Evolutionary conservation across 148 eudicot species (phyloP), one percentile per base, ranked within the genome.

Genomic region (Chenopodium album): DNA sequence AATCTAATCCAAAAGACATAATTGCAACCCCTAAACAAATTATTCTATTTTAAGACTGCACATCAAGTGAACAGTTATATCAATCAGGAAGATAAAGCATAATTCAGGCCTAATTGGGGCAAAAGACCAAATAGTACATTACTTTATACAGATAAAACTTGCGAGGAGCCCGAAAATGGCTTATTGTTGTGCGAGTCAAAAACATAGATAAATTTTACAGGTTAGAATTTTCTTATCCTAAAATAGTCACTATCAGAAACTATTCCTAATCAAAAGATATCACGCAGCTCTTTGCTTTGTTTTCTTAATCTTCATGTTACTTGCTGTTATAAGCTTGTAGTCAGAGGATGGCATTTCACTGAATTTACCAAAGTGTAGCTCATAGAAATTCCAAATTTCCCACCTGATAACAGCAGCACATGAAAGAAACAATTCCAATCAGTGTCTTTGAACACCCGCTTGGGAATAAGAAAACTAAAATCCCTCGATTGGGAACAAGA

Each of bases 361-460:
- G 47, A 85, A 78, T 76, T 86, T 88, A 47, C 92, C 92, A 83
- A 90, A 90, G 76, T 82, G 75, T 83, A 85, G 88, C 86, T 89
- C 95, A 31, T 94, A 94, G 82, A 94, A 94, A 37, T 81, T 85
- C 98, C 98, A 94, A 1, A 94, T 68, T 83, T 94, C 98, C 71
- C 84, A 89, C 97, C 97, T 93, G 89, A 19, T 68, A 23, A 82
- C 19, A 28, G 19, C 29, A 14, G 72, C 78, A 73, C 9, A 73
- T 37, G 47, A 22, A 11, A 17, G 65, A 52, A 50, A 11, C 14
- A 74, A 47, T 64, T 28, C 7, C 37, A 75, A 26, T 47, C 13
- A 63, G 10, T 37, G 46, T 73, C 46, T 71, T 26, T 46, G n/a
- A 64, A 50, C 74, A 75, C 66, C 2, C 2, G n/a, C 50, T 14